Evolutionary conservation across 768 basidiomycete genomes (phyloP).

Genomic region (Amanita pallidorosea): DNA sequence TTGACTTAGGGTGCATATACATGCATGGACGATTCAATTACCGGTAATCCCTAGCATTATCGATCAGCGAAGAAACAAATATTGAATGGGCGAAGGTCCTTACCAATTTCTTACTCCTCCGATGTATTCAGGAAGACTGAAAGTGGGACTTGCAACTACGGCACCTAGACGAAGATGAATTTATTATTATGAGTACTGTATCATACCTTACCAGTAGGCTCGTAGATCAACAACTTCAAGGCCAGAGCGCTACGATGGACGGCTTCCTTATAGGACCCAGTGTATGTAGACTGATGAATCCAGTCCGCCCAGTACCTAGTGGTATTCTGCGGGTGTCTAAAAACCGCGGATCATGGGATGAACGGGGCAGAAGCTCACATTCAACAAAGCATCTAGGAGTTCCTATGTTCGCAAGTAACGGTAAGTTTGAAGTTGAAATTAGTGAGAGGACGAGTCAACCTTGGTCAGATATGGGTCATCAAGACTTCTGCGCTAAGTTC

Average conservation of each 20-base stretch:
- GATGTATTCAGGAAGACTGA: constrained; percentile 86
- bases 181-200: neutral
- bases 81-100: constrained; percentile 8
- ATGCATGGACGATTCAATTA: constrained; percentile 15
- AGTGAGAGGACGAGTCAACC: constrained; percentile 21
- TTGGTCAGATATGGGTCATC: constrained; percentile 70
- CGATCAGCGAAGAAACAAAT: neutral
- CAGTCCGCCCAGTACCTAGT: constrained; percentile 80
- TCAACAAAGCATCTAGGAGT: constrained; percentile 45
- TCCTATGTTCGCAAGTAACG: constrained; percentile 21
- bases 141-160: constrained; percentile 91
- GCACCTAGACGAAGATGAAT: constrained; percentile 41
- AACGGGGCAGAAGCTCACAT: constrained; percentile 25
- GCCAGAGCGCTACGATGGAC: constrained; percentile 91
- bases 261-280: constrained; percentile 91
- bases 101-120: constrained; percentile 87
- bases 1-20: neutral
- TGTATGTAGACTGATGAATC: constrained; percentile 84
- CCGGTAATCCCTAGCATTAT: constrained; percentile 48
- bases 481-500: constrained; percentile 27
- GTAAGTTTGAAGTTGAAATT: neutral
- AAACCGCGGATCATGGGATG: neutral
- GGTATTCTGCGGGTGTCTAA: constrained; percentile 35
- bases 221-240: constrained; percentile 85
- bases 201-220: constrained; percentile 57